Evolutionary conservation across 495 filamentous ascomycete genomes (phyloP).

Genomic region (Chlorociboria aeruginascens): DNA sequence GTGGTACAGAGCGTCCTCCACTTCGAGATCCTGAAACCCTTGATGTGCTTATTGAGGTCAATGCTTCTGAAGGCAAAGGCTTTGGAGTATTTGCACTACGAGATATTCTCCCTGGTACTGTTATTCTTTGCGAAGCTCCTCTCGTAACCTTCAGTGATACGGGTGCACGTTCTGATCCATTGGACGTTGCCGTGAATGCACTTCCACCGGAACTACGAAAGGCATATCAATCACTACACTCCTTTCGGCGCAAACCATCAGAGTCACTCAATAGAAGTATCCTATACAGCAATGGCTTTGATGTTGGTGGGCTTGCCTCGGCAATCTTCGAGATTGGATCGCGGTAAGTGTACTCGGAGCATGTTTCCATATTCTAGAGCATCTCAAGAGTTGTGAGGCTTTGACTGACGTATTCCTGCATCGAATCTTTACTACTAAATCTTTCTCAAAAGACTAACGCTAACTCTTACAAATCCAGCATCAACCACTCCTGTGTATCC

Average conservation of each 20-base stretch:
- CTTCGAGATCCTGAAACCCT: slow-evolving; percentile 11
- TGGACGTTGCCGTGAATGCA: slow-evolving; percentile 2
- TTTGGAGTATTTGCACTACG: slow-evolving; percentile 7
- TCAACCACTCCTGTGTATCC: slow-evolving; percentile 18
- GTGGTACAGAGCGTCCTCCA: not conserved
- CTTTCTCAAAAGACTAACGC: too few species aligned
- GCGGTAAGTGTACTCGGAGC: not conserved
- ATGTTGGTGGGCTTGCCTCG: slow-evolving; percentile 3
- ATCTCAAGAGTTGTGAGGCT: too few species aligned
- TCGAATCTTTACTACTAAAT: too few species aligned
- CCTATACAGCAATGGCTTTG: slow-evolving; percentile 12
- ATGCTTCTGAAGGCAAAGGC: slow-evolving; percentile 3
- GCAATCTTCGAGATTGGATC: slow-evolving; percentile 9
- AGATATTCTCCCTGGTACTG: slow-evolving; percentile 7
- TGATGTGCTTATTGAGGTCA: slow-evolving; percentile 4
- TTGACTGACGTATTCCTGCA: too few species aligned
- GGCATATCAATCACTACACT: slow-evolving; percentile 3
- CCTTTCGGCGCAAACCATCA: not conserved
- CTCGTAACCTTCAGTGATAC: slow-evolving; percentile 8
- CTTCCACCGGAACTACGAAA: not conserved
- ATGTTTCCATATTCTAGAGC: too few species aligned
- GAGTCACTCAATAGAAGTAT: slow-evolving; percentile 6
- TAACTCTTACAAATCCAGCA: not conserved
- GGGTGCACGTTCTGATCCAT: slow-evolving; percentile 1
- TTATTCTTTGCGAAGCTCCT: slow-evolving; percentile 8